Percentiles rank a stretch among this genome's conserved stretches.
Conservation (phyloP, 768 basidiomycete genomes). For the Agrocybe chaxingu region DNA sequence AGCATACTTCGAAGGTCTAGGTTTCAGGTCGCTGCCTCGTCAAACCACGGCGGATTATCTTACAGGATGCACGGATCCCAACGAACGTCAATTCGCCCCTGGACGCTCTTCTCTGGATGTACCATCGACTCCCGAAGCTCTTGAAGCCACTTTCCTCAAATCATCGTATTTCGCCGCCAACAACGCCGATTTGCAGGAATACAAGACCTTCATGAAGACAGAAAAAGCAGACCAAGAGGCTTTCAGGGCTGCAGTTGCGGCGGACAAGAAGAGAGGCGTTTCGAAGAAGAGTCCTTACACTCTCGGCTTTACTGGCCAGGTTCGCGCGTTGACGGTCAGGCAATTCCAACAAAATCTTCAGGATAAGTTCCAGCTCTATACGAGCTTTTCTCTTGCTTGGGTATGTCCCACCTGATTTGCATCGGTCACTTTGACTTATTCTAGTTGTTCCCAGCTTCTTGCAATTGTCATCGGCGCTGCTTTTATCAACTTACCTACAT, state of each 20-base stretch:
- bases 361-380: slow-evolving; percentile 74
- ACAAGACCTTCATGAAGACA: slow-evolving; percentile 52
- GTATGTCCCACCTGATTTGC: slow-evolving; percentile 31
- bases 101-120: slow-evolving; percentile 57
- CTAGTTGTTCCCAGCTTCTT: slow-evolving; percentile 32
- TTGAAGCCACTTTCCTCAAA: slow-evolving; percentile 59
- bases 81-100: slow-evolving; percentile 76
- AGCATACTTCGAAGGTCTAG: slow-evolving; percentile 72
- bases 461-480: slow-evolving; percentile 71
- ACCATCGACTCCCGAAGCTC: slow-evolving; percentile 62
- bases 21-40: slow-evolving; percentile 73
- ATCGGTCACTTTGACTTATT: background rate
- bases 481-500: slow-evolving; percentile 69
- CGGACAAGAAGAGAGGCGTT: slow-evolving; percentile 76
- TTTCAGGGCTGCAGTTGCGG: slow-evolving; percentile 72
- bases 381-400: slow-evolving; percentile 60
- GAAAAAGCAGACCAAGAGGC: slow-evolving; percentile 68
- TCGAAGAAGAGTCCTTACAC: slow-evolving; percentile 82
- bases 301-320: slow-evolving; percentile 72
- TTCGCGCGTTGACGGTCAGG: slow-evolving; percentile 62
- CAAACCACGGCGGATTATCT: slow-evolving; percentile 88
- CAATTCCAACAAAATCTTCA: slow-evolving; percentile 75
- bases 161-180: slow-evolving; percentile 46
- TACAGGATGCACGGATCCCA: slow-evolving; percentile 79
- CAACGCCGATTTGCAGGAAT: slow-evolving; percentile 48